Evolutionary conservation across 1,139 yeast genomes (phyloP), one percentile per base, ranked within the genome.

Genomic region (Hanseniaspora uvarum): DNA sequence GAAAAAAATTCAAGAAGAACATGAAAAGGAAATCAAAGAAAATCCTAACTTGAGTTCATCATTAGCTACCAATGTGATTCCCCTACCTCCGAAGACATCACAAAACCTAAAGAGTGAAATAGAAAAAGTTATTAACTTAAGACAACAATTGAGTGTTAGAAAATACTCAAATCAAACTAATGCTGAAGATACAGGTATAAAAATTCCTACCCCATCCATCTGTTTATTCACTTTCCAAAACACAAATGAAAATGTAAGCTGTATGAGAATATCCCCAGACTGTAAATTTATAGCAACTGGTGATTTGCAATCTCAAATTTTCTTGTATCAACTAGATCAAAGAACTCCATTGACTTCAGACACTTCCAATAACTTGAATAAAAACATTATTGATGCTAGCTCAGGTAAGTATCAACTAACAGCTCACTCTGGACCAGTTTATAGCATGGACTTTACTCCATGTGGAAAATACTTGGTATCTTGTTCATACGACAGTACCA

Each of bases 201-300:
- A 34, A 23, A 84, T 94, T 0, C 73, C 87, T 30, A 78, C 94
- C 28, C 99, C 99, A 12, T 85, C 95, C 56, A 95, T 92, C 40
- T 92, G 98, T 68, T 87, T 92, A 96, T 94, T 92, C 71, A 92
- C 98, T 0, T 89, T 94, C 71, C 98, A 92, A 73, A 92, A 94
- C 68, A 86, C 97, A 10, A 84, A 86, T 65, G 85, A 86, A 60
- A 94, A 86, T 58, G 73, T 92, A 75, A 86, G 94, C 19, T 80
- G 88, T 55, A 67, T 92, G 53, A 86, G 82, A 58, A 89, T 89
- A 70, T 87, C 92, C 62, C 86, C 84, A 51, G 96, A 89, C 66
- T 80, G 94, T 18, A 81, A 89, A 33, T 64, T 89, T 60, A 83
- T 86, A 40, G 97, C 97, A 0, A 95, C 89, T 23, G 98, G 98